Percentiles rank a stretch among this genome's conserved stretches.
Conservation (phyloP, 345 rosid species). For the Citrus unshiu region DNA sequence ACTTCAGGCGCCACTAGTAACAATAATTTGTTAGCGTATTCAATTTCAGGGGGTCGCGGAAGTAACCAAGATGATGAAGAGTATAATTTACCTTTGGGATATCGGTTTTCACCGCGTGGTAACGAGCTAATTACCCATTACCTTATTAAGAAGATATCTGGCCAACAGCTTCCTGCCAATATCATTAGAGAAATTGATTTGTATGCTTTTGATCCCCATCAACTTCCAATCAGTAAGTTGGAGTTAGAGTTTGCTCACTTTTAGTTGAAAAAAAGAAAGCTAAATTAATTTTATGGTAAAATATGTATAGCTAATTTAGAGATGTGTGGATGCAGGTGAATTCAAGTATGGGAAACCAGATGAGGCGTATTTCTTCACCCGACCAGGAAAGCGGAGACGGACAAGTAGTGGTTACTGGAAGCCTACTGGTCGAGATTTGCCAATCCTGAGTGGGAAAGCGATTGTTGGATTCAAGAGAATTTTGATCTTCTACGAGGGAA, state of each 20-base stretch:
- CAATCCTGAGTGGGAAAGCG: not conserved
- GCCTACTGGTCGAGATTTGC: not conserved
- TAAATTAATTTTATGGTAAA: not conserved
- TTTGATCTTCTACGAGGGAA: slow-evolving; percentile 1
- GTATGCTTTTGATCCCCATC: not conserved
- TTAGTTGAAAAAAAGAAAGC: fast-evolving
- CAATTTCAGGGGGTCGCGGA: too few relatives aligned
- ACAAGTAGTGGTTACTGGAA: slow-evolving; percentile 4
- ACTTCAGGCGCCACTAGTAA: too few relatives aligned
- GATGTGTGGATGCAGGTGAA: not conserved
- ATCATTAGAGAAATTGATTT: slow-evolving; percentile 11
- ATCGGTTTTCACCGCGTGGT: slow-evolving; percentile 4
- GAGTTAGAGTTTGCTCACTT: too few relatives aligned
- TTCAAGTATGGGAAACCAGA: slow-evolving; percentile 1
- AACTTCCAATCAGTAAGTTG: slow-evolving; percentile 8
- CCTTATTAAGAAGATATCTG: not conserved
- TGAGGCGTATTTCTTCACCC: slow-evolving; percentile 15
- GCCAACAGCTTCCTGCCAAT: not conserved
- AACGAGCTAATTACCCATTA: slow-evolving; percentile 5
- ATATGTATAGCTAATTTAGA: not conserved
- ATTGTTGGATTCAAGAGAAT: slow-evolving; percentile 3
- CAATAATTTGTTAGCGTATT: too few relatives aligned
- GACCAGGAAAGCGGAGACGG: not conserved
- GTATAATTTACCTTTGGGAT: not conserved
- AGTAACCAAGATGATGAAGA: not conserved